Base-by-base conservation (phyloP, 2,329 filamentous ascomycete genomes). In the Ploettnerulaceae sp. region DNA sequence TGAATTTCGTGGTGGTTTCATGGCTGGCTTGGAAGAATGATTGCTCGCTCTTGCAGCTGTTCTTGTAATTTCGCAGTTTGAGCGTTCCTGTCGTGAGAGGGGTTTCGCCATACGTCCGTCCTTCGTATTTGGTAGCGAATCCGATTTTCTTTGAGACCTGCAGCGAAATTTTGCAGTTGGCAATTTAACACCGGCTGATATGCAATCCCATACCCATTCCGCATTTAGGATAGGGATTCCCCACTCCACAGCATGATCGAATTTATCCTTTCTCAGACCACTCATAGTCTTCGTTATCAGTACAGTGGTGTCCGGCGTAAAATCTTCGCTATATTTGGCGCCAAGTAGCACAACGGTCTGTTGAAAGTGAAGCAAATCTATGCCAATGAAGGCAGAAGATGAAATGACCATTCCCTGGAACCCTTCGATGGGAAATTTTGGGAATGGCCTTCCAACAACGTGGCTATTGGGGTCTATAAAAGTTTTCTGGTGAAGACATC, bases 181-280 rank as follows among this genome's bases (percentile, higher is more conserved):
- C 46, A 75, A 69, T 57, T 68, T 70, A 44, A 70, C 64, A 22
- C 77, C 77, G 0, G 69, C 77, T 59, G 74, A 71, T 40, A 96
- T 81, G 55, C 86, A 93, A 41, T 83, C 76, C 82, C 86, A 93
- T 2, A 98, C 71, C 93, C 93, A 98, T 17, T 84, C 78, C 14
- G 80, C 78, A 6, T 77, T 77, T 8, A 97, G 86, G n/a, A 91
- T 80, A 2, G 89, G 87, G 8, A 97, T 84, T 4, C 76, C 75
- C 73, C 86, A 87, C 57, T 82, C 75, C 7, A 80, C 64, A 0
- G 89, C 89, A 61, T 88, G 82, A 34, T 84, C 79, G 14, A 93
- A 70, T 67, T 98, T 98, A 54, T 93, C 84, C 47, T 72, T 76
- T 63, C 77, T 69, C 67, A 89, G 34, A 61, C 48, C 64, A 20